These are phyloP conservation scores for Colletotrichum higginsianum DNA, from an alignment of 2,329 filamentous ascomycete species.

Conservation along the genomic window DNA sequence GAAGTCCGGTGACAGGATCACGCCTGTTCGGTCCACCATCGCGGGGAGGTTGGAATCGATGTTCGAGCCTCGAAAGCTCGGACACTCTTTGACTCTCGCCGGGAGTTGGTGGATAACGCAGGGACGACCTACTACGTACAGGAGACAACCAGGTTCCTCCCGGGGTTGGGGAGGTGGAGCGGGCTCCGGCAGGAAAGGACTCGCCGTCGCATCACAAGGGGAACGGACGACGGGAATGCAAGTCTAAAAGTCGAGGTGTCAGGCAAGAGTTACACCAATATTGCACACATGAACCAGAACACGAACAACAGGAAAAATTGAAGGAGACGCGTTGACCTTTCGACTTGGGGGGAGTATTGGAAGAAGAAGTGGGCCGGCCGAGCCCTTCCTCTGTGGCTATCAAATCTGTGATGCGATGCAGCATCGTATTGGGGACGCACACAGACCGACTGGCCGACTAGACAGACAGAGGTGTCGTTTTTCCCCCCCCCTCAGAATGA, in stretches of 20 bases:
- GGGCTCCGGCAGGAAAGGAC: conserved; percentile 2
- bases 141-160: neutral
- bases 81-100: conserved; percentile 37
- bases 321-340: conserved; percentile 32
- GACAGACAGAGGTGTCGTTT: neutral
- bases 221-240: conserved; percentile 29
- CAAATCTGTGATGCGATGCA: conserved; percentile 34
- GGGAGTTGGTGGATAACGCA: neutral
- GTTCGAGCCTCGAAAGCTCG: conserved; percentile 39
- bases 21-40: conserved; percentile 27
- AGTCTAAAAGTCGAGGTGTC: conserved; percentile 30
- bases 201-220: conserved; percentile 30
- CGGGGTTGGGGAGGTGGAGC: neutral
- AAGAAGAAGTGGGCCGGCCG: neutral
- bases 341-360: conserved; percentile 9
- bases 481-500: neutral
- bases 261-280: conserved; percentile 36
- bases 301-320: neutral
- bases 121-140: neutral
- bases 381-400: neutral
- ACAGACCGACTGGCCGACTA: neutral
- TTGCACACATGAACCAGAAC: conserved; percentile 3
- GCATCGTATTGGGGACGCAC: neutral
- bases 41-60: conserved; percentile 17
- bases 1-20: conserved; percentile 6